Base-by-base conservation (phyloP, 2,329 filamentous ascomycete genomes). In the Penicillium sp. region DNA sequence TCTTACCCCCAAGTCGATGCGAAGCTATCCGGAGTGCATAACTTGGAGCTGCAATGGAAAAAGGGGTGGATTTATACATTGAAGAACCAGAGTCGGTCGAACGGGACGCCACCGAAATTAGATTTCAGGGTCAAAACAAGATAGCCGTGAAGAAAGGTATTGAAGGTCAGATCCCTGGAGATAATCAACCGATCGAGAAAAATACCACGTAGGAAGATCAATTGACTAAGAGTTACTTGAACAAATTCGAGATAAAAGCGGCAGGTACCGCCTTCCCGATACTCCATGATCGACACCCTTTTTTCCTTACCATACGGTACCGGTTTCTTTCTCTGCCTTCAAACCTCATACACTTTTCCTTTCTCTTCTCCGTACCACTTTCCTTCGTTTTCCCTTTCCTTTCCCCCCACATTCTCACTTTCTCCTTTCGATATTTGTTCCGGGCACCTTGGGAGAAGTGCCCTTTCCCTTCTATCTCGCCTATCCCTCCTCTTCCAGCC, bases 401-500 rank as follows among this genome's bases (percentile, higher is more conserved):
- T 44, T 43, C 45, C 46, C 50, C 19, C 49, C 46, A 50, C 33
- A 31, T 16, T 29, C 49, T 49, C 53, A 47, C 46, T 52, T 54
- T 50, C 52, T 35, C 43, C 45, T 50, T 25, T 23, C 45, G 60
- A 55, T 49, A 52, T 57, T 57, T 44, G 52, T 53, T 60, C 47
- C 56, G 51, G 42, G 50, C 58, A 50, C 31, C 53, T 37, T 42
- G 49, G 58, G 58, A 54, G 50, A 48, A 56, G 62, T 62, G 50
- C 51, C 47, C 29, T 48, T 48, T 33, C 11, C 57, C 62, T 63
- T 55, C 50, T 55, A 55, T 59, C 45, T 59, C 56, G 53, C 54
- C 55, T 51, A 63, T 21, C 60, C 61, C 58, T 59, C 63, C 61
- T 59, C 58, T 65, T 67, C 66, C 63, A 67, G 73, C 72, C 73